Evolutionary conservation across 192 early-diverging fungal genomes (phyloP).

Genomic region (Mortierella antarctica): DNA sequence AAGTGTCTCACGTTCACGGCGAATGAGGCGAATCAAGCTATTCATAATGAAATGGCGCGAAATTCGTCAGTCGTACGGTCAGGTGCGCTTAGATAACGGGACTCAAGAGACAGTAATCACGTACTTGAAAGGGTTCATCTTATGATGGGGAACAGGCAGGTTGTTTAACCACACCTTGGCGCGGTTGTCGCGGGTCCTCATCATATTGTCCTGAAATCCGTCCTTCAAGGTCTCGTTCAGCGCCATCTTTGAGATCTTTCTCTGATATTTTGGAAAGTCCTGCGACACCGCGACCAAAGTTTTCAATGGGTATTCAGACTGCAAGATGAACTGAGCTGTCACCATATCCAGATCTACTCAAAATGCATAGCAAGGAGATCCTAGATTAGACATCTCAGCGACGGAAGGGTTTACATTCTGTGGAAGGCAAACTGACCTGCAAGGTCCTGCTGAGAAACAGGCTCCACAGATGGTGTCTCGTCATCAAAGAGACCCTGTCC

Average conservation of each 20-base stretch:
- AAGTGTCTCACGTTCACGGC: slow-evolving; percentile 64
- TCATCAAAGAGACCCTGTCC: slow-evolving; percentile 56
- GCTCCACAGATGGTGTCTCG: slow-evolving; percentile 58
- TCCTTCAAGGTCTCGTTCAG: slow-evolving; percentile 59
- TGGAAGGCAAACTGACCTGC: slow-evolving; percentile 43
- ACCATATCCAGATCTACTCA: slow-evolving; percentile 71
- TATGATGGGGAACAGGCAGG: slow-evolving; percentile 57
- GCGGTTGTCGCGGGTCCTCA: slow-evolving; percentile 13
- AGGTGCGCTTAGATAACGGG: no score
- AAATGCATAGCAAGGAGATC: not conserved
- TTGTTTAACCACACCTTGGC: slow-evolving; percentile 77
- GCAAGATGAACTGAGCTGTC: slow-evolving; percentile 77
- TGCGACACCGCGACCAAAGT: slow-evolving; percentile 77
- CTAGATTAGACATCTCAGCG: not conserved
- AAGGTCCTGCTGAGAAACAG: slow-evolving; percentile 64
- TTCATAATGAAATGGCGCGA: not conserved
- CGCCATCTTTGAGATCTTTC: slow-evolving; percentile 68
- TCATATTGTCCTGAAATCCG: slow-evolving; percentile 51
- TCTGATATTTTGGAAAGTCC: slow-evolving; percentile 92
- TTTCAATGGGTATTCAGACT: slow-evolving; percentile 67
- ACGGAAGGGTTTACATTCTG: not conserved
- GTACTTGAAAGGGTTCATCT: slow-evolving; percentile 76
- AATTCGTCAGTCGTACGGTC: no score
- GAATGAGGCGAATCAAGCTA: slow-evolving; percentile 68
- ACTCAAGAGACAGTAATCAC: not conserved